phyloP scores from a whole-genome alignment of 2,329 filamentous ascomycete species.

The Colletotrichum godetiae region DNA sequence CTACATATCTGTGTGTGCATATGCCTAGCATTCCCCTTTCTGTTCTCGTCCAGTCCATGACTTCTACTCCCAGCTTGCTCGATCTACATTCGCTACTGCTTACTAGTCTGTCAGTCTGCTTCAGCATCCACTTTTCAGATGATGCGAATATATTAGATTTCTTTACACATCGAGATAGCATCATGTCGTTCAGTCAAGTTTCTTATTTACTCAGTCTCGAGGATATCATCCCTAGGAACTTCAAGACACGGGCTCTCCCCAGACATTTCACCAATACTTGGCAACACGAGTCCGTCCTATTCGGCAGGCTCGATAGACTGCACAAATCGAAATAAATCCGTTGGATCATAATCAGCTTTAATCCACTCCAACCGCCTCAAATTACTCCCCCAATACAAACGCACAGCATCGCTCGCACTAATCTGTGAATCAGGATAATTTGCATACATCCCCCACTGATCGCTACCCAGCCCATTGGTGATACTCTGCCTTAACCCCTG shows the following conservation, averaged over 20 bases:
- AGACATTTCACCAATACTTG: background rate
- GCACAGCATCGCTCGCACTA: conserved; percentile 55
- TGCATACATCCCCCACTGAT: conserved; percentile 60
- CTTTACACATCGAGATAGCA: no score
- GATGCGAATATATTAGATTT: no score
- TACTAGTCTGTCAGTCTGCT: no score
- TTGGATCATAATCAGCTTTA: conserved; percentile 53
- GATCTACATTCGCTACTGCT: no score
- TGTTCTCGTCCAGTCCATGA: no score
- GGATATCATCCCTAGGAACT: background rate
- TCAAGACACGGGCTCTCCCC: background rate
- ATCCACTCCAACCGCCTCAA: conserved; percentile 49
- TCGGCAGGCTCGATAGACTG: conserved; percentile 40
- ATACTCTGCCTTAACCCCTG: conserved; percentile 55
- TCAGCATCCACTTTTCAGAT: no score
- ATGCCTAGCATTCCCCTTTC: no score
- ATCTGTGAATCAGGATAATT: conserved; percentile 65
- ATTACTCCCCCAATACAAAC: conserved; percentile 59
- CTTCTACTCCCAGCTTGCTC: no score
- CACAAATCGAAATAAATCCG: conserved; percentile 53
- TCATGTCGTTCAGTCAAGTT: no score
- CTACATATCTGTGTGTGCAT: no score
- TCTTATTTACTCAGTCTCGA: no score
- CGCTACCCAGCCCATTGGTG: conserved; percentile 46
- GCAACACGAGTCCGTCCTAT: background rate